Base-by-base conservation (phyloP, 352 stramenopile species). In the Phytophthora kernoviae region DNA sequence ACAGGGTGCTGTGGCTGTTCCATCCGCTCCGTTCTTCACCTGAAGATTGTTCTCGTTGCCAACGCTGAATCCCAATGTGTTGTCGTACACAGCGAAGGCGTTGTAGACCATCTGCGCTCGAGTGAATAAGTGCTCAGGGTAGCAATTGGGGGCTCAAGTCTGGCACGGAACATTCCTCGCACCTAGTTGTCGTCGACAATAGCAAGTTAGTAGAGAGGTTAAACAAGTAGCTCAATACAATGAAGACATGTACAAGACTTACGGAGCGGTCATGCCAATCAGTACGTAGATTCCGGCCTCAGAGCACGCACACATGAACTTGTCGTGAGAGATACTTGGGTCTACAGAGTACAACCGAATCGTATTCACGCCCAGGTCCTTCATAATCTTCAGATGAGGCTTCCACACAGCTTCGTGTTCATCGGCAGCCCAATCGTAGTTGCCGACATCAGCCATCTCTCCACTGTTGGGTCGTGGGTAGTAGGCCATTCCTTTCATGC, bases 281-380 rank as follows among this genome's bases (percentile, higher is more conserved):
- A 94, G 68, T 5, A 90, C 76, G 66, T 94, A 94, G 57, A 94
- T 94, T 1, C 83, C 83, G 5, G 70, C 71, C 24, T 91, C 62
- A 3, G 77, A 75, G 36, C 67, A 83, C 18, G 79, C 83, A 56
- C 83, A 93, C 83, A 93, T 93, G 68, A 93, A 93, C 58, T 90
- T 88, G 72, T 93, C 83, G 54, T 93, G 83, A n/a, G 75, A 68
- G 27, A 80, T 67, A 48, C 69, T 68, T 30, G 83, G 83, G 46
- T 92, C 77, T 0, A 92, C 54, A 24, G 77, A 83, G 64, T 92
- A 92, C 15, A 92, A 48, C 1, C 83, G 83, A 50, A 92, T 74
- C 7, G 79, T 83, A 46, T 92, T 92, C 24, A 90, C 80, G 1
- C 79, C 79, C 0, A 90, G 45, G 14, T 88, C 75, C 36, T 81